Conservation (phyloP, 352 stramenopile species). For the Phytophthora capsici region DNA sequence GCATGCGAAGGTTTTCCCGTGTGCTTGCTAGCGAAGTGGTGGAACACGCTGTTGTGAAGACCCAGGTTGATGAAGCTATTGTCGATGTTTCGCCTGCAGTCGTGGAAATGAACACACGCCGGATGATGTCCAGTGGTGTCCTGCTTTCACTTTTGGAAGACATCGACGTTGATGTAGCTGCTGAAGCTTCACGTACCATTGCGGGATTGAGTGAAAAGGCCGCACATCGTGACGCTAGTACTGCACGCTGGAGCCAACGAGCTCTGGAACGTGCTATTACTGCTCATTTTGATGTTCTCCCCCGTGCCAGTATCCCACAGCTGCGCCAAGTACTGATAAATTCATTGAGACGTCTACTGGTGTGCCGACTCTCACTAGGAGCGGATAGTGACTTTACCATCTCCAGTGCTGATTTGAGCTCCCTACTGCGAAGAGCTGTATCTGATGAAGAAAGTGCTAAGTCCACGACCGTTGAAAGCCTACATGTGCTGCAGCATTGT, state of each 20-base stretch:
- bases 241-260: slow-evolving; percentile 39
- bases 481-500: slow-evolving; percentile 39
- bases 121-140: slow-evolving; percentile 71
- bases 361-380: slow-evolving; percentile 27
- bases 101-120: slow-evolving; percentile 45
- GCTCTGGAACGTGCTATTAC: slow-evolving; percentile 51
- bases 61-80: slow-evolving; percentile 56
- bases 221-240: slow-evolving; percentile 5
- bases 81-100: slow-evolving; percentile 43
- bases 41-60: slow-evolving; percentile 60
- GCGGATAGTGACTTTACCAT: slow-evolving; percentile 28
- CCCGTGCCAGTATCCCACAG: slow-evolving; percentile 14
- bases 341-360: slow-evolving; percentile 38
- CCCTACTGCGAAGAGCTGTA: slow-evolving; percentile 26
- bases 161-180: slow-evolving; percentile 41
- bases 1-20: slow-evolving; percentile 38
- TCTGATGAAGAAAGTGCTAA: slow-evolving; percentile 8
- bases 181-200: slow-evolving; percentile 59
- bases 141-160: slow-evolving; percentile 73
- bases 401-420: slow-evolving; percentile 36
- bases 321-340: slow-evolving; percentile 31
- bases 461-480: slow-evolving; percentile 8
- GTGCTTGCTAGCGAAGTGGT: slow-evolving; percentile 28
- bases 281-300: slow-evolving; percentile 59
- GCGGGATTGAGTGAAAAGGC: slow-evolving; percentile 37